Evolutionary conservation across 1,139 yeast genomes (phyloP).

Genomic region (Hyphopichia pseudoburtonii): DNA sequence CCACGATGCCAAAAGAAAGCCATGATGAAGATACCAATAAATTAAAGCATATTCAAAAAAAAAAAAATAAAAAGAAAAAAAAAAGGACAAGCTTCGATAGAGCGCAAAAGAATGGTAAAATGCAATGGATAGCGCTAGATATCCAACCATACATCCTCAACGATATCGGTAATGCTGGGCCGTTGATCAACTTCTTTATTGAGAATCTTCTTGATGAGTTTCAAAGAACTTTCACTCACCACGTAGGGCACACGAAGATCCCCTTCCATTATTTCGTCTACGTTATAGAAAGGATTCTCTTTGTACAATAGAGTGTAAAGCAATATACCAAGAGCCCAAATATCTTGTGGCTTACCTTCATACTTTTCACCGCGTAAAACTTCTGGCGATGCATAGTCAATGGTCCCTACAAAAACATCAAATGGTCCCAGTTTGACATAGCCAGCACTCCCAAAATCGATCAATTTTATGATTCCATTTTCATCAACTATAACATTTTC

Average conservation of each 20-base stretch:
- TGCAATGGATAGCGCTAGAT: too few species aligned
- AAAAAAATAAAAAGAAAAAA: not conserved
- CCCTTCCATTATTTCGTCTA: constrained; percentile 92
- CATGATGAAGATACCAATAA: not conserved
- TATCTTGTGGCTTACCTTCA: constrained; percentile 91
- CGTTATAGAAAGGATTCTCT: constrained; percentile 93
- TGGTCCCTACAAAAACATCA: constrained; percentile 95
- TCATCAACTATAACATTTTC: constrained; percentile 89
- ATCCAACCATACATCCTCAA: constrained; percentile 66
- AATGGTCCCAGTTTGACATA: constrained; percentile 89
- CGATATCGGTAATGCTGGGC: constrained; percentile 72
- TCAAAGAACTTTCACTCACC: constrained; percentile 57
- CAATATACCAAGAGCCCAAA: constrained; percentile 94
- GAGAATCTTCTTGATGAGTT: constrained; percentile 62
- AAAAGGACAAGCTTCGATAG: not conserved
- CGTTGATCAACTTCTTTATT: constrained; percentile 62
- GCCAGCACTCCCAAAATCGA: constrained; percentile 96
- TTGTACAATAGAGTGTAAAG: constrained; percentile 87
- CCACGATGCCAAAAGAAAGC: not conserved
- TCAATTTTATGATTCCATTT: constrained; percentile 72
- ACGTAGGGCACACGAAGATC: constrained; percentile 68
- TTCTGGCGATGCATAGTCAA: constrained; percentile 97
- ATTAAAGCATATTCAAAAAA: not conserved
- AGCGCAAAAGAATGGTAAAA: not conserved
- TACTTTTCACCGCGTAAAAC: constrained; percentile 86